Percentiles rank a stretch among this genome's conserved stretches.
Evolutionary conservation across 345 rosid genomes (phyloP).

Genomic region (Euphorbia peplus): DNA sequence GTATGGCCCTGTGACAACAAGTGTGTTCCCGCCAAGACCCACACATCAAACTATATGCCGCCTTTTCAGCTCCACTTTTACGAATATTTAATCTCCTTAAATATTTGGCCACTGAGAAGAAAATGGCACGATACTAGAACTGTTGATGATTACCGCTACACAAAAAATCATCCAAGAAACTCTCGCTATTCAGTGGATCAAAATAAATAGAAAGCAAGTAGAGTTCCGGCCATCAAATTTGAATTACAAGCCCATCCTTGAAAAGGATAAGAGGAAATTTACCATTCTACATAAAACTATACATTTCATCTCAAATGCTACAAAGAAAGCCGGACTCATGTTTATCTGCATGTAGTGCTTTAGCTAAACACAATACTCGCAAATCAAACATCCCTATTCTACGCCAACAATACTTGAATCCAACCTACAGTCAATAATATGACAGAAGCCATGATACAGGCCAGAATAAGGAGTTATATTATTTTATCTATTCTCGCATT

Average conservation of each 20-base stretch:
- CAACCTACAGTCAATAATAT: background rate
- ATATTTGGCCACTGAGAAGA: background rate
- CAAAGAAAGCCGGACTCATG: background rate
- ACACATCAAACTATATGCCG: background rate
- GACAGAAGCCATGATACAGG: background rate
- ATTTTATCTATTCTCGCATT: background rate
- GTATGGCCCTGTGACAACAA: background rate
- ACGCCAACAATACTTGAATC: background rate
- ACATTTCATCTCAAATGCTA: background rate
- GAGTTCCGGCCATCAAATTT: background rate
- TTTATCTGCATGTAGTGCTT: background rate
- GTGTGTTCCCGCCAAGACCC: background rate
- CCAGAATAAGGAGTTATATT: background rate
- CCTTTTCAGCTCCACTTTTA: too few relatives aligned
- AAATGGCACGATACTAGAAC: too few relatives aligned
- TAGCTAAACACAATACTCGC: background rate
- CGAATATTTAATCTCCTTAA: background rate
- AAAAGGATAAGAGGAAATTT: background rate
- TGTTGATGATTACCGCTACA: too few relatives aligned
- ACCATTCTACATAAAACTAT: background rate
- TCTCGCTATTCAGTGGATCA: background rate
- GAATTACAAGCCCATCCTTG: background rate
- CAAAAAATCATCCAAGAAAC: background rate
- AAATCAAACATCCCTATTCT: background rate
- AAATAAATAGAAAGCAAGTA: background rate